These are phyloP conservation scores for Backusella mclennaniae DNA, from an alignment of 192 early-diverging fungal species.

Conservation along the genomic window DNA sequence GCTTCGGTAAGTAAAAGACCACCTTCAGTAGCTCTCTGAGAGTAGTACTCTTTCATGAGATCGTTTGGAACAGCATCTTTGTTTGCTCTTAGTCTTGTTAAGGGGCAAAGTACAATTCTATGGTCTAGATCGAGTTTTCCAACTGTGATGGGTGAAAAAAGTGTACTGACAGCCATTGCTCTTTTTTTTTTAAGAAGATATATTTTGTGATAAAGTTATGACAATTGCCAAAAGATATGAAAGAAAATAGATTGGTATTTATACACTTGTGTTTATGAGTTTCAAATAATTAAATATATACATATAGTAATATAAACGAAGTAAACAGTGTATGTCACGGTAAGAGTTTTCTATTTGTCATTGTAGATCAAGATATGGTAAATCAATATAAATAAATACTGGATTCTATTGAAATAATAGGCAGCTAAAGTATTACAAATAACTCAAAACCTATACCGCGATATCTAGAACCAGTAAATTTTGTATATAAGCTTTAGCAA, in stretches of 20 bases:
- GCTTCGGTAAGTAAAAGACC: slow-evolving; percentile 30
- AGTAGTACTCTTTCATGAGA: slow-evolving; percentile 18
- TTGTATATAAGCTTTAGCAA: neutral
- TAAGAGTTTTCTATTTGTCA: neutral
- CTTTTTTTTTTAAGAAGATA: neutral
- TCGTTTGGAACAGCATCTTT: slow-evolving; percentile 12
- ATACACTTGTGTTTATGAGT: neutral
- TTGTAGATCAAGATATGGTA: neutral
- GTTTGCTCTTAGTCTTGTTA: slow-evolving; percentile 14
- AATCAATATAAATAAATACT: neutral
- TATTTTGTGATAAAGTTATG: neutral
- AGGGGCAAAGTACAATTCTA: slow-evolving; percentile 21
- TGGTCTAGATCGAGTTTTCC: slow-evolving; percentile 16
- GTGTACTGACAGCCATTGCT: neutral
- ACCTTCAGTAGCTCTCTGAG: slow-evolving; percentile 20
- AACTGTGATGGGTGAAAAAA: slow-evolving; percentile 24
- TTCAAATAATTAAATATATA: neutral
- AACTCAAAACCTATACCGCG: neutral
- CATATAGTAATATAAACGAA: neutral
- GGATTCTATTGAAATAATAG: neutral
- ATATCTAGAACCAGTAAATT: neutral
- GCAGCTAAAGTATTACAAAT: too few species aligned
- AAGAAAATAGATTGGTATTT: neutral
- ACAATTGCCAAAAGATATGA: neutral
- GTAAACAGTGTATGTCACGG: neutral